Evolutionary conservation across 1,284 basidiomycete species (phyloP), one percentile per base, ranked within the genome.

Genomic region (Boletus semigastroideus): DNA sequence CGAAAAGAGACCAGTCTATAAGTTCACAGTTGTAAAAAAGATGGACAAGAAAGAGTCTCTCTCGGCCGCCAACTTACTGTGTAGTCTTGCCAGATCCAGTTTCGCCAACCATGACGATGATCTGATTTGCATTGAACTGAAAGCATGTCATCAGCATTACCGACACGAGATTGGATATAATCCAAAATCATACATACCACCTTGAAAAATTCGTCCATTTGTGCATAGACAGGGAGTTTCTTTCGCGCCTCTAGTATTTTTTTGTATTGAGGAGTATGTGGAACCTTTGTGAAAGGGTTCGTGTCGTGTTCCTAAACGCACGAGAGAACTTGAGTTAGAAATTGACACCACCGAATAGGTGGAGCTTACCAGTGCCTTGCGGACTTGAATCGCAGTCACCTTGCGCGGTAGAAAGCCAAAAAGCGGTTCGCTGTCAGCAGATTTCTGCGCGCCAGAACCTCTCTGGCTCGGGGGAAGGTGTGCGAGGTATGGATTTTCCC

Each of bases 11-110:
- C 59, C 56, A 19, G 54, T 63, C 58, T 53, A 59, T 60, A 54
- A 59, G 56, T 52, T 54, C 53, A 49, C 53, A 30, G 54, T 52
- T 53, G 56, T 53, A 53, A 57, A 54, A 59, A 59, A 42, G 51
- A 68, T 46, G 48, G 51, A 53, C 38, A 44, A 53, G 50, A 53
- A 60, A 39, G 46, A 33, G 45, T 49, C 40, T 65, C 55, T 66
- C 53, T 59, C 49, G 48, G 48, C 49, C 42, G 22, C 22, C 34
- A 64, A 71, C 84, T 63, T 67, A 93, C 90, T 98, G 96, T 37
- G 96, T 98, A 2, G 97, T 98, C 77, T 99, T 99, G 51, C 96
- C 97, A 25, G 93, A 94, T 12, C 97, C 96, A 2, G 97, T 98
- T 77, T 99, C 96, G 63, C 96, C 96, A 59, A 98, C 93, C 85